These are phyloP conservation scores for Colletotrichum sp. DNA, from an alignment of 2,329 filamentous ascomycete genomes.

Conservation along the genomic window DNA sequence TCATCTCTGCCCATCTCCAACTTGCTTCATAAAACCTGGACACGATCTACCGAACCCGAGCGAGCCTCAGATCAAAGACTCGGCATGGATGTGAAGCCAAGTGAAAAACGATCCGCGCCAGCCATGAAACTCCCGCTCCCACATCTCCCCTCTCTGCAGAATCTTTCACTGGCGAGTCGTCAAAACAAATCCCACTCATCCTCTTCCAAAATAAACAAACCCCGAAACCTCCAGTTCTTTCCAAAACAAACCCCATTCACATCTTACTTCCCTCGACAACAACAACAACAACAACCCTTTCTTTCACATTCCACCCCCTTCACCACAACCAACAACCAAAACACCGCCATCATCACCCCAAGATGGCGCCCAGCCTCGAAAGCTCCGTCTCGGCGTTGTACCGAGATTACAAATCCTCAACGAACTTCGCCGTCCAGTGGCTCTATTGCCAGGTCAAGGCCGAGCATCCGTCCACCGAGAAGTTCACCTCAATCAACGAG, in stretches of 20 bases:
- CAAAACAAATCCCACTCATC: background rate
- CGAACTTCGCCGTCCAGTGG: background rate
- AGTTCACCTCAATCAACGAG: background rate
- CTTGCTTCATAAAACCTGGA: too few relatives aligned
- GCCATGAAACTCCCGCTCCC: background rate
- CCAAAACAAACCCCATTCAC: background rate
- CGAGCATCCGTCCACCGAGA: background rate
- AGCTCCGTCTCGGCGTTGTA: background rate
- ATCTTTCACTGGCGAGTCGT: background rate
- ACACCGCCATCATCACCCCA: background rate
- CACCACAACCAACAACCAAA: background rate
- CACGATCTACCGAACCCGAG: too few relatives aligned
- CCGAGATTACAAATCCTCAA: background rate
- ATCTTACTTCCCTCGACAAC: background rate
- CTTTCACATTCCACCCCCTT: background rate
- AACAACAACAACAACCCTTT: background rate
- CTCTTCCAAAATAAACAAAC: background rate
- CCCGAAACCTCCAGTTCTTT: accelerated
- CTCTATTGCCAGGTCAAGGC: background rate
- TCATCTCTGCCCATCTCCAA: too few relatives aligned
- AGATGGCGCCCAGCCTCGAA: background rate
- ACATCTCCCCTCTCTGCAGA: background rate
- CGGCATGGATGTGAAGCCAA: too few relatives aligned
- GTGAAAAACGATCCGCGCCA: too few relatives aligned
- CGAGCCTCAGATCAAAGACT: too few relatives aligned